A percentile compares a stretch with the other conserved stretches of the same genome.
Conservation (phyloP, 306 rosid species). For the Vigna nakashimae region DNA sequence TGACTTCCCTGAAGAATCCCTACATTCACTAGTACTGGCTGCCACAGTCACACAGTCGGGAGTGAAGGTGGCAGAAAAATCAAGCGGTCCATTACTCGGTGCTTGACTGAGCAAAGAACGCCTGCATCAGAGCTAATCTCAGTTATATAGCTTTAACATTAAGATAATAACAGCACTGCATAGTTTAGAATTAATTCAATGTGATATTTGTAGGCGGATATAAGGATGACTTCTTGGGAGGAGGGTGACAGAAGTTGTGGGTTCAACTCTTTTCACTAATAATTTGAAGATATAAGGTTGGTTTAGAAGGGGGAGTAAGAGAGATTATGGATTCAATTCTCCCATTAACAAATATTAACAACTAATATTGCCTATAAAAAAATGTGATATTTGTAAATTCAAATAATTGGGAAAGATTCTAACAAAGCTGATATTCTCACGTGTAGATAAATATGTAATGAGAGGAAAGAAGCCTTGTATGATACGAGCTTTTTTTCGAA, state of each 20-base stretch:
- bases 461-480: background rate
- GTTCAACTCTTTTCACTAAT: too few relatives aligned
- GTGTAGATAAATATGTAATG: conserved; percentile 26
- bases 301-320: too few relatives aligned
- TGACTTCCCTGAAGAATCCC: conserved; percentile 54
- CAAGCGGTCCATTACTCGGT: conserved; percentile 53
- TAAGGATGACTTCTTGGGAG: too few relatives aligned
- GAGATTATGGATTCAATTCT: too few relatives aligned
- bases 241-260: too few relatives aligned
- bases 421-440: conserved; percentile 30
- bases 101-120: conserved; percentile 96
- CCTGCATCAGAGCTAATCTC: conserved; percentile 59
- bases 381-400: background rate
- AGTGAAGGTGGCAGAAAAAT: conserved; percentile 47
- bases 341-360: too few relatives aligned
- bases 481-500: background rate
- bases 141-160: conserved; percentile 38
- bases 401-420: background rate
- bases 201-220: background rate
- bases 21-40: conserved; percentile 54
- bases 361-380: too few relatives aligned
- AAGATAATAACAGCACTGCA: background rate
- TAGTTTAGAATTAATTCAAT: conserved; percentile 7
- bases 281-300: too few relatives aligned
- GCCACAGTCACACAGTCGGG: conserved; percentile 54